A percentile compares a stretch with the other conserved stretches of the same genome.
These are phyloP conservation scores for Gliomastix tumulicola DNA, from an alignment of 2,329 filamentous ascomycete species.

Conservation along the genomic window DNA sequence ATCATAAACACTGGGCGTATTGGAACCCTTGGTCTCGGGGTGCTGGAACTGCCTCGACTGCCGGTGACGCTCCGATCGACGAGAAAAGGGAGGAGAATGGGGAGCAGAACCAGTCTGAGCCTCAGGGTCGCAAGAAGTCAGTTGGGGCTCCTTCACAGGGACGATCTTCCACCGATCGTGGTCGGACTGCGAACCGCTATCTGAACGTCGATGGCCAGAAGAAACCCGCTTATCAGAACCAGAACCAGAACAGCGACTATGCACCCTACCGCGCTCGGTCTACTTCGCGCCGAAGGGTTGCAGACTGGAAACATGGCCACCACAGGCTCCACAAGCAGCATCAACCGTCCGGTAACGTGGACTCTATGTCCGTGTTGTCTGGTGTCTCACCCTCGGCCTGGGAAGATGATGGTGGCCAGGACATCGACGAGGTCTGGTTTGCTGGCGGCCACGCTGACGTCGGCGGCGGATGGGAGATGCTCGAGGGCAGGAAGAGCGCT, in stretches of 20 bases:
- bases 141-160: too few species aligned
- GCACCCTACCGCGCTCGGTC: conserved; percentile 34
- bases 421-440: conserved; percentile 78
- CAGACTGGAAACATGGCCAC: too few species aligned
- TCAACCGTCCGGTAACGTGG: too few species aligned
- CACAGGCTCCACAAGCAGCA: too few species aligned
- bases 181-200: not conserved
- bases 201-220: not conserved
- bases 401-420: conserved; percentile 47
- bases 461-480: conserved; percentile 66
- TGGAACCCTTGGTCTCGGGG: conserved; percentile 2
- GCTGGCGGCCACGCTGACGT: conserved; percentile 73
- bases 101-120: not conserved
- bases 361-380: conserved; percentile 21
- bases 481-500: conserved; percentile 50
- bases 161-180: not conserved
- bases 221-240: not conserved
- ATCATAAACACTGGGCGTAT: conserved; percentile 14
- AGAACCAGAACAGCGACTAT: conserved; percentile 12
- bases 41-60: conserved; percentile 1
- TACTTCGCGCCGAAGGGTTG: conserved; percentile 19
- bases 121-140: too few species aligned
- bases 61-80: not conserved
- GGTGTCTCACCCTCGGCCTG: conserved; percentile 22
- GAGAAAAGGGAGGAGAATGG: conserved; percentile 1